Percentiles rank a stretch among this genome's conserved stretches.
These are phyloP conservation scores for Tritrichomonas musculus DNA, from an alignment of 208 protist species.

Conservation along the genomic window DNA sequence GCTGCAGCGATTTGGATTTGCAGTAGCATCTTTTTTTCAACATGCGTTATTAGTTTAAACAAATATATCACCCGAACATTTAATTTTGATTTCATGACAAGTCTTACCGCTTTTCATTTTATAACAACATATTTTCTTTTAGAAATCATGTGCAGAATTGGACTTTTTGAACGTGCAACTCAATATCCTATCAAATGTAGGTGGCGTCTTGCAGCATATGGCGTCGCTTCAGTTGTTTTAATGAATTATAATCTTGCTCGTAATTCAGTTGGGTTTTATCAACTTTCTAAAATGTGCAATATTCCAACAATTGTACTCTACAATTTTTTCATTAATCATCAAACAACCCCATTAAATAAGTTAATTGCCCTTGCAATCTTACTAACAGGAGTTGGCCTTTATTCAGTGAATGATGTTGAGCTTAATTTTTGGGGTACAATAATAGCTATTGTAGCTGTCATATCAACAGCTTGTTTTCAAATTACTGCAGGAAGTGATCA, in stretches of 20 bases:
- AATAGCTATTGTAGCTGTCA: conserved; percentile 24
- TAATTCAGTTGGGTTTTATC: conserved; percentile 37
- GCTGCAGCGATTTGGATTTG: neutral
- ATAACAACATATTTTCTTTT: neutral
- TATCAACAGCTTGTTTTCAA: neutral
- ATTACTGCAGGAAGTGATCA: neutral
- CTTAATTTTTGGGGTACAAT: neutral
- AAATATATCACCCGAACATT: neutral
- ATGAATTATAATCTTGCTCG: conserved; percentile 36
- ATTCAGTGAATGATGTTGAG: conserved; percentile 25
- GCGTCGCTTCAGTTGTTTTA: neutral
- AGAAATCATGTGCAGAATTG: neutral
- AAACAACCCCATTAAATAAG: neutral
- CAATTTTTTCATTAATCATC: neutral
- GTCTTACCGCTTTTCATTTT: conserved; percentile 17
- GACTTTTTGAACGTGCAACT: neutral
- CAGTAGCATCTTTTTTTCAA: neutral
- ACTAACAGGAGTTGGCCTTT: neutral
- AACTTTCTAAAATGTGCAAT: conserved; percentile 31
- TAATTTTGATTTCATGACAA: neutral
- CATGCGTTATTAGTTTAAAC: neutral
- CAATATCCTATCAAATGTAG: neutral
- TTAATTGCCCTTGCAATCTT: neutral
- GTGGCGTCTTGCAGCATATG: neutral
- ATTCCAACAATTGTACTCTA: conserved; percentile 25